Conservation (phyloP, 164 flowering plant species). For the Vitis vinifera region DNA sequence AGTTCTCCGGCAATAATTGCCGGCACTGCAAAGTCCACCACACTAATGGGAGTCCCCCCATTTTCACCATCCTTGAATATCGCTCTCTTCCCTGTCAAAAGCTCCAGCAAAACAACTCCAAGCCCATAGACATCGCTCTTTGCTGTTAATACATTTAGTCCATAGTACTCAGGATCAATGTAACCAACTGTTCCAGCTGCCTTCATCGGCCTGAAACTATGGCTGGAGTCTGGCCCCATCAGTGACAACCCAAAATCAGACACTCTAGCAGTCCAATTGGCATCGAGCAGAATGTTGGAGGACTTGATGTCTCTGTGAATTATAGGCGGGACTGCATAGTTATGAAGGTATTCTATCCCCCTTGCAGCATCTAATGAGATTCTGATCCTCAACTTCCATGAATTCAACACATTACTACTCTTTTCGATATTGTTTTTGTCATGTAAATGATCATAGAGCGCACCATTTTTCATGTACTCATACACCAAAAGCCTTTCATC, state of each 20-base stretch:
- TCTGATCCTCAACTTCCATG: conserved; percentile 89
- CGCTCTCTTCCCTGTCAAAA: conserved; percentile 86
- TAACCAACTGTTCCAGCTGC: conserved; percentile 98
- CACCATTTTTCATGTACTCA: conserved; percentile 93
- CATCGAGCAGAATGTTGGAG: conserved; percentile 85
- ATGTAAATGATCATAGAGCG: conserved; percentile 86
- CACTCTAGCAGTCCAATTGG: conserved; percentile 79
- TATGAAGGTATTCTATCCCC: conserved; percentile 95
- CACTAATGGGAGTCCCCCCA: conserved; percentile 53
- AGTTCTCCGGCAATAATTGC: conserved; percentile 66
- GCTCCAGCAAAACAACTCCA: conserved; percentile 84
- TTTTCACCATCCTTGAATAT: conserved; percentile 61
- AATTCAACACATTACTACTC: conserved; percentile 53
- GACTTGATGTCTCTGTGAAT: conserved; percentile 97
- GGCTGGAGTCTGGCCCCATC: conserved; percentile 62
- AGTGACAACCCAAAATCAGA: conserved; percentile 94
- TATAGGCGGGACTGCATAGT: conserved; percentile 91
- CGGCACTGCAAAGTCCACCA: conserved; percentile 85
- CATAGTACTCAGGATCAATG: conserved; percentile 97
- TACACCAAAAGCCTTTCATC: conserved; percentile 90
- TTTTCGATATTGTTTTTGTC: conserved; percentile 50
- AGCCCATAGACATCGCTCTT: conserved; percentile 98
- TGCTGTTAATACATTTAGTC: conserved; percentile 77
- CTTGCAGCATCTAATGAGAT: conserved; percentile 82
- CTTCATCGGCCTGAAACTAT: conserved; percentile 47